Evolutionary conservation across 129 eudicot species (phyloP), one percentile per base, ranked within the genome.

Genomic region (Solidago caesia): DNA sequence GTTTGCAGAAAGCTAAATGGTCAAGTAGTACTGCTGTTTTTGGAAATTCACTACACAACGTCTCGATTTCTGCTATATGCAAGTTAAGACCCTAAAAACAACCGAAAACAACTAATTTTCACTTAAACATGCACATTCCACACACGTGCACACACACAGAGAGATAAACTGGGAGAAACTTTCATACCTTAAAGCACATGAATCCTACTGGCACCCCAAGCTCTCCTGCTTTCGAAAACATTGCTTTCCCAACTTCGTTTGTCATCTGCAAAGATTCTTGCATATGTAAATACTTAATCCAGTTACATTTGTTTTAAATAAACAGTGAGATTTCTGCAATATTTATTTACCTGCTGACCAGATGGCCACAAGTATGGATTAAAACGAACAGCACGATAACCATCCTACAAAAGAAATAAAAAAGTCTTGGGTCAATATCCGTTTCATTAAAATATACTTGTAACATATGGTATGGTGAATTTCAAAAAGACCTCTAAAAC

Each of bases 341-440:
- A 33, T 15, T 41, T 85, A 12, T 16, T 4, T n/a, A 92, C 97
- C 91, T 77, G 72, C 71, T 92, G 87, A 81, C 91, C 95, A 70
- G 96, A 79, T 43, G 96, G 98, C 98, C 96, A 92, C 45, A 92
- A 60, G 82, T 92, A 89, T 5, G 95, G 96, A 82, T 92, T 92
- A 84, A 92, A 92, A 21, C 98, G 96, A 77, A 92, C 95, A 47
- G 95, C 96, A 62, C 87, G 85, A 75, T 92, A 92, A 13, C 92
- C 94, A 79, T 89, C 96, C 98, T 89, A 74, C 15, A 33, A 33
- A 33, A 33, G 68, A 77, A 48, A 10, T 49, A 15, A 41, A 29
- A 59, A 46, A 13, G 6, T 64, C 44, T 33, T 9, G 62, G 47
- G 67, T 84, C 43, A 82, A 53, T 4, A 64, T 52, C 67, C 77